Conservation (phyloP, 2,329 filamentous ascomycete species). For the Alternaria longipes region DNA sequence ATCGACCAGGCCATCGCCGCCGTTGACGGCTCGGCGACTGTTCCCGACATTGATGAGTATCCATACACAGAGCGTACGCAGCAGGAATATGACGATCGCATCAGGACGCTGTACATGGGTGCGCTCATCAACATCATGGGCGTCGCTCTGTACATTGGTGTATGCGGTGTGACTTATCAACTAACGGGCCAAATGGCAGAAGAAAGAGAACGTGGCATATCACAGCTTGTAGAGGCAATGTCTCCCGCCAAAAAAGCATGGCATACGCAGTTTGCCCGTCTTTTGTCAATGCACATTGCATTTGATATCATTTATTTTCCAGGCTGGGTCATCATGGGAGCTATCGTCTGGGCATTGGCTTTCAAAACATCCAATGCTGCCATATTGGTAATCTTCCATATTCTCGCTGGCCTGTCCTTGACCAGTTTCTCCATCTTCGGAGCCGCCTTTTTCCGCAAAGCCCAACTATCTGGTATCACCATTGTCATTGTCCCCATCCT, state of each 20-base stretch:
- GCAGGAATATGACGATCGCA: slow-evolving; percentile 70
- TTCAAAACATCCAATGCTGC: slow-evolving; percentile 56
- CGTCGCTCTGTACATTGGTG: slow-evolving; percentile 79
- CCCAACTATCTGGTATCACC: slow-evolving; percentile 86
- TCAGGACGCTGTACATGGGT: slow-evolving; percentile 75
- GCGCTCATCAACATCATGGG: slow-evolving; percentile 79
- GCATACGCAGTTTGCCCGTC: slow-evolving; percentile 79
- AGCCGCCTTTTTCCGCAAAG: slow-evolving; percentile 83
- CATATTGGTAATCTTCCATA: slow-evolving; percentile 67
- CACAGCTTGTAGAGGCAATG: slow-evolving; percentile 89
- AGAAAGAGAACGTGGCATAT: slow-evolving; percentile 87
- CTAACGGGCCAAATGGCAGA: slow-evolving; percentile 85
- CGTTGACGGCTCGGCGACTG: slow-evolving; percentile 57
- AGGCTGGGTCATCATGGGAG: slow-evolving; percentile 80
- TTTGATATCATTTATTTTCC: slow-evolving; percentile 83
- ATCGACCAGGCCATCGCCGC: slow-evolving; percentile 77
- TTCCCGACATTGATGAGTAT: slow-evolving; percentile 67
- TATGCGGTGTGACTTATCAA: slow-evolving; percentile 86
- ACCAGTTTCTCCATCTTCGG: slow-evolving; percentile 83
- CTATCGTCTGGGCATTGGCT: slow-evolving; percentile 71
- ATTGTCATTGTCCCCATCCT: slow-evolving; percentile 77
- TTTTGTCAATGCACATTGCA: slow-evolving; percentile 80
- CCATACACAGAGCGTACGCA: slow-evolving; percentile 78
- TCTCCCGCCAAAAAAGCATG: slow-evolving; percentile 78
- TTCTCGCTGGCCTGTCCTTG: slow-evolving; percentile 79